Evolutionary conservation across 2,329 filamentous ascomycete species (phyloP).

Genomic region (Raffaelea ambrosiae): DNA sequence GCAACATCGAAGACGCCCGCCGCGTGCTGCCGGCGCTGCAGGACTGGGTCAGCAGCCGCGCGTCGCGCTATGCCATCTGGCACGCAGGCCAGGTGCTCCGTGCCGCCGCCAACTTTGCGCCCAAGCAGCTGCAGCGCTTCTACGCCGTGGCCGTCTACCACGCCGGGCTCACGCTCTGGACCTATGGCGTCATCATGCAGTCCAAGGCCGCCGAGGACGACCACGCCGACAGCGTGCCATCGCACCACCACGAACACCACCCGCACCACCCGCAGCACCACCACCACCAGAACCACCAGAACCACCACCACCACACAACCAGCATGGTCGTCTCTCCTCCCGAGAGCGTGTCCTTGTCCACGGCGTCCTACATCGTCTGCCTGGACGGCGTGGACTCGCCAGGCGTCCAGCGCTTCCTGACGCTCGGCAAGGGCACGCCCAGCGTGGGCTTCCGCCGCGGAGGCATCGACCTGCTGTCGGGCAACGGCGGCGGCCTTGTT

Average conservation of each 20-base stretch:
- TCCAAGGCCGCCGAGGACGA: neutral
- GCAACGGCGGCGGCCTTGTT: slow-evolving; percentile 19
- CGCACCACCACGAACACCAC: neutral
- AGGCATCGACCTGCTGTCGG: slow-evolving; percentile 5
- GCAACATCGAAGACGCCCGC: slow-evolving; percentile 57
- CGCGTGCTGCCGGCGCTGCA: slow-evolving; percentile 10
- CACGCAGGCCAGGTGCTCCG: slow-evolving; percentile 14
- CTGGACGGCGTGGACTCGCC: slow-evolving; percentile 48
- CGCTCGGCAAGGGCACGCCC: slow-evolving; percentile 38
- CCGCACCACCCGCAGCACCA: neutral
- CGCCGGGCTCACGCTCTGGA: slow-evolving; percentile 60
- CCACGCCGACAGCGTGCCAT: too few relatives aligned
- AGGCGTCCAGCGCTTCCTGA: slow-evolving; percentile 48
- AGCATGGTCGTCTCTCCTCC: neutral
- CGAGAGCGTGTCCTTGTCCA: neutral
- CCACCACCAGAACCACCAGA: neutral
- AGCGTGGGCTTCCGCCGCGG: slow-evolving; percentile 38
- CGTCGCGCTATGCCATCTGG: slow-evolving; percentile 11
- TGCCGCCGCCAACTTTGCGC: slow-evolving; percentile 20
- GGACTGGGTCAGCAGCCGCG: slow-evolving; percentile 8
- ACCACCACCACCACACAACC: neutral
- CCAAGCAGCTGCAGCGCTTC: slow-evolving; percentile 52
- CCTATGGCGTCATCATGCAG: slow-evolving; percentile 48
- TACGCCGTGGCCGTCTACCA: slow-evolving; percentile 62
- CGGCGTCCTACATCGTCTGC: slow-evolving; percentile 26